Base-by-base conservation (phyloP, 1,139 yeast genomes). In the Geotrichum citri-aurantii region DNA sequence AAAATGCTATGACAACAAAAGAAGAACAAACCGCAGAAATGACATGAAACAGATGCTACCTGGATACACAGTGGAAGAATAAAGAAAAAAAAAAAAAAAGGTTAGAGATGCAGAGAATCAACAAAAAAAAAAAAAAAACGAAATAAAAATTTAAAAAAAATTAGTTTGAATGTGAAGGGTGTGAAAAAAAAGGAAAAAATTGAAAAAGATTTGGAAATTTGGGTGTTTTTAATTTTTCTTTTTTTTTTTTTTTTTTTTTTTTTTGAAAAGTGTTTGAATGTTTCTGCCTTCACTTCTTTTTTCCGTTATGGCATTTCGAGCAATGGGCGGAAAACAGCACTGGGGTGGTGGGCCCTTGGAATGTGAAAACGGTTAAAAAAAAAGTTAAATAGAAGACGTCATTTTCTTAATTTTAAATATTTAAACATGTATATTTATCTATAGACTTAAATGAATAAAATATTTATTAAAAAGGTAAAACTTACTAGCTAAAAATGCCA, bases 61-160 rank as follows among this genome's bases (percentile, higher is more conserved):
- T 40, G 57, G 40, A 40, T 48, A 23, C 55, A 19, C 40, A 19
- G 47, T 33, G 27, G 46, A 27, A 17, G 17, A 52, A 44, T 48
- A 52, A 40, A 27, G 19, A 50, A 21, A 19, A 29, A 44, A 31
- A 48, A 21, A 53, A n/a, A 37, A 19, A n/a, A 6, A 8, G 14
- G 14, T n/a, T 5, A n/a, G 5, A 37, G 3, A 17, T n/a, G 17
- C 44, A 37, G 21, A 17, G 4, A 31, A 37, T 5, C 17, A 37
- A n/a, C 19, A 37, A 37, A 5, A 37, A 5, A 17, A 37, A 37
- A n/a, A 3, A 12, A 12, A 37, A n/a, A 37, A 37, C 7, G 3
- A n/a, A 37, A 37, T n/a, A 2, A 33, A 33, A 33, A 33, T 3
- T 4, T 7, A 37, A 37, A 37, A 37, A 12, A 37, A 37, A 37